These are phyloP conservation scores for Trifolium dubium DNA, from an alignment of 306 rosid species.

Conservation along the genomic window DNA sequence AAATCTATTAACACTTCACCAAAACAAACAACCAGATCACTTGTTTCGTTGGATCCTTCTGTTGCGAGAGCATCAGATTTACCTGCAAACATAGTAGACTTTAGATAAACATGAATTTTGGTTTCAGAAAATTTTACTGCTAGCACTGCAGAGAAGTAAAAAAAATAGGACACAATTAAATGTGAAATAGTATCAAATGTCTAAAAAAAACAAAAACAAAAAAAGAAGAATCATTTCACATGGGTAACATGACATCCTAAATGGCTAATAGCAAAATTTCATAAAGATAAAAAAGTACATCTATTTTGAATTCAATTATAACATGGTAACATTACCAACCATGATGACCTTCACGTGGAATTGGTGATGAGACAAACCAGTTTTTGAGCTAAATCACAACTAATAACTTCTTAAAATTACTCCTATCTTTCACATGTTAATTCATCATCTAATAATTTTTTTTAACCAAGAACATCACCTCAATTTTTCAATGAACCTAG, in stretches of 20 bases:
- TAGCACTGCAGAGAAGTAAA: background rate
- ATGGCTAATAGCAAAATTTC: slow-evolving; percentile 10
- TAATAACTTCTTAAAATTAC: background rate
- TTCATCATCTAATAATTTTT: background rate
- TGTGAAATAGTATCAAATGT: background rate
- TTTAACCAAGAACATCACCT: background rate
- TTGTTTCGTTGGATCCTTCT: slow-evolving; percentile 39
- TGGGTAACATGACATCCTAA: slow-evolving; percentile 25
- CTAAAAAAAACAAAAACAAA: background rate
- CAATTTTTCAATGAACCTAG: background rate
- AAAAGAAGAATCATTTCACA: slow-evolving; percentile 18
- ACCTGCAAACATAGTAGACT: slow-evolving; percentile 40
- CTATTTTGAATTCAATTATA: slow-evolving; percentile 17
- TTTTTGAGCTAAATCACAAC: slow-evolving; percentile 3
- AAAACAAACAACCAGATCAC: slow-evolving; percentile 71
- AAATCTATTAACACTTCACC: slow-evolving; percentile 86
- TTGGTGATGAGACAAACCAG: slow-evolving; percentile 23
- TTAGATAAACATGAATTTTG: slow-evolving; percentile 32
- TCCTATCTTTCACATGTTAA: background rate
- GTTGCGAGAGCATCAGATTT: slow-evolving; percentile 38
- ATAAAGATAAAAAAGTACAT: background rate
- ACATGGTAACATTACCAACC: slow-evolving; percentile 19
- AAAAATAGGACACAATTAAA: background rate
- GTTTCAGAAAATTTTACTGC: slow-evolving; percentile 22
- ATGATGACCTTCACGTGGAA: slow-evolving; percentile 9